Evolutionary conservation across 2,329 filamentous ascomycete species (phyloP), one percentile per base, ranked within the genome.

Genomic region (Colletotrichum falcatum): DNA sequence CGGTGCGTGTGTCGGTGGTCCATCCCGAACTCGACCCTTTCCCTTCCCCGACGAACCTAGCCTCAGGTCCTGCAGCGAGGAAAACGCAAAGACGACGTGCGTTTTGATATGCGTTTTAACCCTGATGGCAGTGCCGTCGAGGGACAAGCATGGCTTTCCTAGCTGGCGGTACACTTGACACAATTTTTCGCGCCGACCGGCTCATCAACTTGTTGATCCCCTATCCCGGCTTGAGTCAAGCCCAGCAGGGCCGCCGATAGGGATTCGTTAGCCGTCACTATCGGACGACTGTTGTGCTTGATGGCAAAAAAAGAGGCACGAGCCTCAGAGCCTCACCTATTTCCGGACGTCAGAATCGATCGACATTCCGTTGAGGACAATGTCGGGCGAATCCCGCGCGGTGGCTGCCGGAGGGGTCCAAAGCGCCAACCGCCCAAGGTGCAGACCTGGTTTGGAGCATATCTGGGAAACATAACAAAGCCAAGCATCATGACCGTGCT

Each of bases 61-160:
- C 55, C 58, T 51, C 58, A 58, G 28, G 51, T 53, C 44, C 51
- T 67, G 35, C 63, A 66, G 35, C 39, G 63, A 70, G n/a, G 64
- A 37, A 42, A 46, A 39, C 42, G 18, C 58, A 61, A 58, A 30
- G 28, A 20, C 46, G 51, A 20, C n/a, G 20, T 51, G 59, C 14
- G 18, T 30, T 63, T 54, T 33, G 37, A 42, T 30, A 16, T 53
- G 33, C 44, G 42, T 56, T 61, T 66, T 66, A 55, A 39, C 61
- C 30, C 39, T 33, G 55, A 61, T 53, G 64, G 56, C 51, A 62
- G 56, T 30, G n/a, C 54, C 51, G 58, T 20, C 58, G 39, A 56
- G 58, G 39, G 30, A 42, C 51, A 62, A 30, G 58, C 67, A 62
- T 67, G 56, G 39, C 67, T 26, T 53, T 53, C 35, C 63, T 37